Percentiles rank a stretch among this genome's conserved stretches.
Conservation (phyloP, 1,284 basidiomycete species). For the Cryptococcus maquisensis region DNA sequence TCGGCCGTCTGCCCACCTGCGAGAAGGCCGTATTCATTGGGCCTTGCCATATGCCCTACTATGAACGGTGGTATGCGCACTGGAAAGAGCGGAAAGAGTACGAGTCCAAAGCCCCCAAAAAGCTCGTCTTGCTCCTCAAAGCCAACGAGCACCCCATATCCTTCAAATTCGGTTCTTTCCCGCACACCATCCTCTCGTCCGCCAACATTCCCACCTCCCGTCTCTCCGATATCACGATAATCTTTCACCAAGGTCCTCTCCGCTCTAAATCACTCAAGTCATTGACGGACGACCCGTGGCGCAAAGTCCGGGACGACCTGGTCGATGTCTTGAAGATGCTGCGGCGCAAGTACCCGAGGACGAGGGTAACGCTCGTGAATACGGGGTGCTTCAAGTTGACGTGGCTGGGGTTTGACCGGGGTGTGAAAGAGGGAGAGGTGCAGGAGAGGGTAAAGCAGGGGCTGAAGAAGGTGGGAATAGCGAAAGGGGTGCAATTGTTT, state of each 20-base stretch:
- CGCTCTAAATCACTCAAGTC: neutral
- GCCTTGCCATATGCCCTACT: neutral
- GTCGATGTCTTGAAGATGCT: neutral
- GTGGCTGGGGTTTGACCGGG: neutral
- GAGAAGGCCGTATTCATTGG: constrained; percentile 1
- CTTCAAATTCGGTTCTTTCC: neutral
- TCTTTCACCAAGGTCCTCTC: neutral
- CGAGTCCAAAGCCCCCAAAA: neutral
- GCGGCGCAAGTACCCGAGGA: neutral
- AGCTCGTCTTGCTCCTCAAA: neutral
- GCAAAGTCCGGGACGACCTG: neutral
- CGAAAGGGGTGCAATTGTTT: neutral
- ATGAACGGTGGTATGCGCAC: neutral
- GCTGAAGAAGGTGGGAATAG: neutral
- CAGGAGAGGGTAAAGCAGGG: neutral
- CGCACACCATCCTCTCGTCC: neutral
- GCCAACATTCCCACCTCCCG: neutral
- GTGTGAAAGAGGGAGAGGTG: neutral
- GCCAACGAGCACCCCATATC: neutral
- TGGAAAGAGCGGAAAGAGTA: neutral
- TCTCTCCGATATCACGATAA: neutral
- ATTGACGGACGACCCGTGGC: neutral
- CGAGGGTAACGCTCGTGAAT: neutral
- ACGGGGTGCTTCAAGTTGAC: neutral
- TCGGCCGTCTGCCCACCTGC: neutral